These are phyloP conservation scores for Martensiomyces pterosporus DNA, from an alignment of 192 early-diverging fungal genomes.

Conservation along the genomic window DNA sequence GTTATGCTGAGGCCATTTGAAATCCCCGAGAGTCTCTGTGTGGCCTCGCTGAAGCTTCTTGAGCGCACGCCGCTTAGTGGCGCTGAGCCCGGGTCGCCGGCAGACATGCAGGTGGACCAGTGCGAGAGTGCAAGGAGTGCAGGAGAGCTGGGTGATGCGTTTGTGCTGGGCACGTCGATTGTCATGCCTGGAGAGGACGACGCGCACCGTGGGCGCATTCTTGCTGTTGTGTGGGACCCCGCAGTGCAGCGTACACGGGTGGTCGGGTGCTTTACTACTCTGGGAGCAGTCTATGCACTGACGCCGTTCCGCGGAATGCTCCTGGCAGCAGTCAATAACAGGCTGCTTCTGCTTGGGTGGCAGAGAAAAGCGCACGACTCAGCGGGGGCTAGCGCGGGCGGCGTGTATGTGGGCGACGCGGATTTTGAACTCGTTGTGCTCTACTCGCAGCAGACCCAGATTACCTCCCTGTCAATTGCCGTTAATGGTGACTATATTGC, in stretches of 20 bases:
- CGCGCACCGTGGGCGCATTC: slow-evolving; percentile 65
- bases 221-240: slow-evolving; percentile 59
- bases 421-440: slow-evolving; percentile 26
- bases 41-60: slow-evolving; percentile 13
- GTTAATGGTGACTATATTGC: slow-evolving; percentile 63
- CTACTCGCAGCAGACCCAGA: slow-evolving; percentile 54
- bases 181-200: slow-evolving; percentile 57
- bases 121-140: too few species aligned
- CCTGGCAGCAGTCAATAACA: slow-evolving; percentile 62
- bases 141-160: slow-evolving; percentile 45
- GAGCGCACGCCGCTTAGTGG: slow-evolving; percentile 1
- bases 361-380: slow-evolving; percentile 8
- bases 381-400: neutral
- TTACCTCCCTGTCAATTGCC: slow-evolving; percentile 55
- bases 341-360: slow-evolving; percentile 35
- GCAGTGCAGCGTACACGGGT: slow-evolving; percentile 50
- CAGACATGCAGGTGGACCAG: slow-evolving; percentile 1
- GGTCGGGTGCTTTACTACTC: slow-evolving; percentile 45
- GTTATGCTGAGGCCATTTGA: slow-evolving; percentile 25
- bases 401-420: slow-evolving; percentile 7
- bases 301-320: slow-evolving; percentile 59
- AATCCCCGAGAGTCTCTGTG: slow-evolving; percentile 36
- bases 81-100: neutral
- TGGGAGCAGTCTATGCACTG: slow-evolving; percentile 62
- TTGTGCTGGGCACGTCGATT: slow-evolving; percentile 74